Conservation (phyloP, 1,284 basidiomycete species). For the Ganoderma sp. region DNA sequence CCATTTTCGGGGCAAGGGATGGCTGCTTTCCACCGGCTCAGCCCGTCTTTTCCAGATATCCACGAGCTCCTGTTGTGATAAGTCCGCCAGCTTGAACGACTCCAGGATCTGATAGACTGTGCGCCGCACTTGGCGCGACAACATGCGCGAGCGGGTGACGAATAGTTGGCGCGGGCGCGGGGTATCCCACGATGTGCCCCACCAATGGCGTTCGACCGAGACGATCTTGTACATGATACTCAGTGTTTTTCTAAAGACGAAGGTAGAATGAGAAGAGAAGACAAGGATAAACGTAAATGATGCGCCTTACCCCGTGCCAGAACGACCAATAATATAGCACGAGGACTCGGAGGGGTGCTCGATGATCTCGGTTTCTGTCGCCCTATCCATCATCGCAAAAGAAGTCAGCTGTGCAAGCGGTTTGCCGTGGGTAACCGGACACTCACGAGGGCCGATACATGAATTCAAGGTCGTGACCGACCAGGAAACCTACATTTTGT, state of each 20-base stretch:
- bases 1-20: constrained; percentile 59
- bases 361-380: constrained; percentile 63
- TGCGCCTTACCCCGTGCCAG: constrained; percentile 62
- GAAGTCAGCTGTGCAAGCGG: neutral
- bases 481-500: constrained; percentile 44
- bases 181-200: constrained; percentile 39
- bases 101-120: constrained; percentile 60
- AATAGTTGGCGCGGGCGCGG: constrained; percentile 64
- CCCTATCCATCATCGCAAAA: constrained; percentile 42
- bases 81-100: constrained; percentile 49
- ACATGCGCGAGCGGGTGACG: constrained; percentile 69
- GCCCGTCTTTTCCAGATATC: constrained; percentile 31
- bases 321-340: constrained; percentile 65
- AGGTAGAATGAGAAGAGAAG: neutral
- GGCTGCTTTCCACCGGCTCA: constrained; percentile 39
- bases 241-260: constrained; percentile 68
- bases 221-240: constrained; percentile 78
- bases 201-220: constrained; percentile 59
- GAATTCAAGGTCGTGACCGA: constrained; percentile 51
- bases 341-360: constrained; percentile 62
- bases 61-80: constrained; percentile 47
- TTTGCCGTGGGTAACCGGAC: neutral
- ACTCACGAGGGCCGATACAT: constrained; percentile 61
- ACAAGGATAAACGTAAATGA: neutral
- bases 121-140: constrained; percentile 67